Base-by-base conservation (phyloP, 345 rosid genomes). In the Eucalyptus victrix region DNA sequence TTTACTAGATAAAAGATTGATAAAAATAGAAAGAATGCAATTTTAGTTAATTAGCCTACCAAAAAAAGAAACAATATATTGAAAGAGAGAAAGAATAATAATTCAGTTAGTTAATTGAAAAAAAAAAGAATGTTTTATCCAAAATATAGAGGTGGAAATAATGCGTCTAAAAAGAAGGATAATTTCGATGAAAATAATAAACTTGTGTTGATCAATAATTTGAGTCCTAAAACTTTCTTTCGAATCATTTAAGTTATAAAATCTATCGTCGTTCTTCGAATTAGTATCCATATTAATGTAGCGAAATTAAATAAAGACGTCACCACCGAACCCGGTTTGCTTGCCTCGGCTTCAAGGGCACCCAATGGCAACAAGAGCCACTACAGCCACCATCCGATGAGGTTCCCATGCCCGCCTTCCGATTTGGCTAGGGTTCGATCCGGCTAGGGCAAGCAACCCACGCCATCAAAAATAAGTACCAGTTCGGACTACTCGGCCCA, bases 261-360 rank as follows among this genome's bases (percentile, higher is more conserved):
- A 4, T 26, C 3, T 76, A 13, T 40, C 2, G 0, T 21, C 3
- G 0, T 76, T 76, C 12, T 10, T 72, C 9, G 0, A 6, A 42
- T 6, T 37, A 10, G 0, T 12, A 37, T 21, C 5, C 23, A 13
- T 1, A 4, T 4, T 16, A 65, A 62, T 7, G 0, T n/a, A 9
- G 40, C 2, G 0, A n/a, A 65, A 65, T n/a, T 0, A n/a, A n/a
- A n/a, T 1, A 3, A 12, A 60, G 2, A 13, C 0, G 4, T 9
- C 34, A 6, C 9, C 17, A 30, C 18, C 17, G 0, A 12, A 2
- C 9, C 16, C 8, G 3, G 7, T 72, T 37, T 37, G 45, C 28
- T 72, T 19, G 26, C 42, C 81, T 0, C 0, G 15, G 4, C 80
- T 9, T 18, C 26, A 0, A 3, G 44, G 80, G 14, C 14, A 15